phyloP scores from a whole-genome alignment of 1,284 basidiomycete species.

The Melanopsichium pennsylvanicum region DNA sequence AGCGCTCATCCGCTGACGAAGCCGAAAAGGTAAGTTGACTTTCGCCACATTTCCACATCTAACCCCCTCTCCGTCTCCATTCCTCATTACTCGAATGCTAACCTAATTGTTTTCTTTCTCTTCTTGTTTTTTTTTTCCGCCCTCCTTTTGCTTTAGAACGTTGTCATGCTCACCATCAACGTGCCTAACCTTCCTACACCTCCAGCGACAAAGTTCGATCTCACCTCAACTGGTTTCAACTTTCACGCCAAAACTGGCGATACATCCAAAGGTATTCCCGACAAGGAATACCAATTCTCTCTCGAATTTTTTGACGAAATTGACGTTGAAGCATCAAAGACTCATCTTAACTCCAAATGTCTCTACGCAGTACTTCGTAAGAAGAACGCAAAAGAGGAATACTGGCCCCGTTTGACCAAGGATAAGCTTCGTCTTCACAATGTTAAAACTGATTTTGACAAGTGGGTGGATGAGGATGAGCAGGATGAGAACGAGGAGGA shows the following conservation, averaged over 20 bases:
- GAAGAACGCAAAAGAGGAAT: slow-evolving; percentile 60
- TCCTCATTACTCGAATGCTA: too few species aligned
- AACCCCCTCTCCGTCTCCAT: too few species aligned
- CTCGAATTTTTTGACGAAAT: slow-evolving; percentile 65
- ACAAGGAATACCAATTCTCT: slow-evolving; percentile 59
- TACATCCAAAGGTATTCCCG: slow-evolving; percentile 52
- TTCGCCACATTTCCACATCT: too few species aligned
- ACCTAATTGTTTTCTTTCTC: neutral
- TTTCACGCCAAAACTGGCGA: slow-evolving; percentile 57
- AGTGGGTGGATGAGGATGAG: slow-evolving; percentile 67
- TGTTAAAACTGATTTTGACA: slow-evolving; percentile 67
- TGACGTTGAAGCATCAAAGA: slow-evolving; percentile 58
- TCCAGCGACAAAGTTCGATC: slow-evolving; percentile 61
- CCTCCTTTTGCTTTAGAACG: slow-evolving; percentile 32
- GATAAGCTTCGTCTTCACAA: slow-evolving; percentile 66
- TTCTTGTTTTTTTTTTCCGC: neutral
- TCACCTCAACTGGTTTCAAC: slow-evolving; percentile 51
- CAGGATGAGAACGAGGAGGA: slow-evolving; percentile 58
- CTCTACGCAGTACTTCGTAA: slow-evolving; percentile 63
- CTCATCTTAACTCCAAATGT: slow-evolving; percentile 60
- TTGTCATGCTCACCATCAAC: slow-evolving; percentile 65
- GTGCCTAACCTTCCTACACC: slow-evolving; percentile 61
- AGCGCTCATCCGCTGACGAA: slow-evolving; percentile 59
- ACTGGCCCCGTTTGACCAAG: slow-evolving; percentile 66
- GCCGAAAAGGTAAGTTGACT: slow-evolving; percentile 52